phyloP scores from a whole-genome alignment of 345 rosid genomes.

The Cardamine occulta region DNA sequence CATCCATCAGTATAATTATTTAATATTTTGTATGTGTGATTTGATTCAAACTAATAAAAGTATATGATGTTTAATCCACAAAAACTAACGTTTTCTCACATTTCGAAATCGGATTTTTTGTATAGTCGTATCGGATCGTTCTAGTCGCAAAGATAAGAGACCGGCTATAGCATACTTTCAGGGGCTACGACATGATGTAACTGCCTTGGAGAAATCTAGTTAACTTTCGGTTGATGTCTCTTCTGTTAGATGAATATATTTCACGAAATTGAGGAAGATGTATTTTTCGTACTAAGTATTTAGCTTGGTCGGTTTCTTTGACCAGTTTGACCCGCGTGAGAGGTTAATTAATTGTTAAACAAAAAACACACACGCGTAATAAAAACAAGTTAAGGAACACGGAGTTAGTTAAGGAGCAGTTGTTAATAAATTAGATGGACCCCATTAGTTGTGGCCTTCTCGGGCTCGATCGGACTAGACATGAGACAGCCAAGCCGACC shows the following conservation, averaged over 20 bases:
- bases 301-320: background rate
- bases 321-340: constrained; percentile 16
- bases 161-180: background rate
- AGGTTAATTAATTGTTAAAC: background rate
- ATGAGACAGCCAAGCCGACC: constrained; percentile 36
- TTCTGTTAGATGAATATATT: no score
- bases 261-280: no score
- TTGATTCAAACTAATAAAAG: background rate
- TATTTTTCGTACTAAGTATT: no score
- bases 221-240: no score
- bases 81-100: background rate
- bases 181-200: background rate
- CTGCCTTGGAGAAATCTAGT: no score
- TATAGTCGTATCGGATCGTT: background rate
- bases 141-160: background rate
- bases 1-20: no score
- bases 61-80: background rate
- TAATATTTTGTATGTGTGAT: background rate
- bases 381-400: constrained; percentile 20
- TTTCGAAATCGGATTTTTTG: background rate
- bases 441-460: constrained; percentile 29
- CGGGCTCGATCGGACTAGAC: constrained; percentile 34
- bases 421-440: constrained; percentile 18
- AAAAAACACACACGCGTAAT: constrained; percentile 24
- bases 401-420: constrained; percentile 40